A percentile compares a stretch with the other conserved stretches of the same genome.
phyloP scores from a whole-genome alignment of 2,329 filamentous ascomycete species.

The Intubia oerlemansii region DNA sequence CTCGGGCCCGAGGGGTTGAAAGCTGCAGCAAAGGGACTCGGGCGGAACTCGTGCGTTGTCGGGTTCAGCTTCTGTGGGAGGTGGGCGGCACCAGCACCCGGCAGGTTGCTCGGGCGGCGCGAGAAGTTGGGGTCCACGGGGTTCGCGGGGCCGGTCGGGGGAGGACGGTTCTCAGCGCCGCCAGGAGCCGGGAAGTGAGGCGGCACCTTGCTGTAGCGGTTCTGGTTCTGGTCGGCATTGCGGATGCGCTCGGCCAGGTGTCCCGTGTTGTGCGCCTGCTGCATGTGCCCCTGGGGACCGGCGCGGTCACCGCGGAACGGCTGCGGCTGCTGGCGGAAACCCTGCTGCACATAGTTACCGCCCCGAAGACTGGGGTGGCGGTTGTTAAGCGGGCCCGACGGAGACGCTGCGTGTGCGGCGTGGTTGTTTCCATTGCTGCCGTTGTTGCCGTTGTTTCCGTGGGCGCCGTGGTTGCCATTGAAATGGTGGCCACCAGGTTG shows the following conservation, averaged over 20 bases:
- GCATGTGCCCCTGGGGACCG: constrained; percentile 18
- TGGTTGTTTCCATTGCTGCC: too few relatives aligned
- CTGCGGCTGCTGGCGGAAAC: constrained; percentile 24
- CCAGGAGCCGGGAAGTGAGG: constrained; percentile 28
- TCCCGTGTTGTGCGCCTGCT: constrained; percentile 20
- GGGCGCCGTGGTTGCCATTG: too few relatives aligned
- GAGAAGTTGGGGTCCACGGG: constrained; percentile 27
- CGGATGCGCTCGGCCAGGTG: constrained; percentile 28
- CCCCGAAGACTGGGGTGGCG: constrained; percentile 28
- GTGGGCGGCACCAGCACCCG: constrained; percentile 18
- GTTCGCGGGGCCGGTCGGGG: constrained; percentile 53
- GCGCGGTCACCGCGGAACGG: constrained; percentile 25
- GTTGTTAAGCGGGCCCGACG: too few relatives aligned
- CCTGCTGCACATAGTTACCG: constrained; percentile 22
- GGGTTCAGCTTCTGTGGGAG: constrained; percentile 38
- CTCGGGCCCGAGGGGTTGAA: constrained; percentile 61
- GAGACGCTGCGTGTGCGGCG: too few relatives aligned
- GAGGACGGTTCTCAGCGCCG: constrained; percentile 48
- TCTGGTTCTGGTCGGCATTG: constrained; percentile 23
- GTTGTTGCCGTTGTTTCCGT: constrained; percentile 5
- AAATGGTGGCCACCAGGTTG: too few relatives aligned
- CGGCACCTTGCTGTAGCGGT: constrained; percentile 10
- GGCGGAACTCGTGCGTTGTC: constrained; percentile 60
- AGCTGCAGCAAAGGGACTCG: constrained; percentile 56
- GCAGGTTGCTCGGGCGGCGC: constrained; percentile 29